Conservation (phyloP, 345 rosid genomes). For the Stellera chamaejasme region DNA sequence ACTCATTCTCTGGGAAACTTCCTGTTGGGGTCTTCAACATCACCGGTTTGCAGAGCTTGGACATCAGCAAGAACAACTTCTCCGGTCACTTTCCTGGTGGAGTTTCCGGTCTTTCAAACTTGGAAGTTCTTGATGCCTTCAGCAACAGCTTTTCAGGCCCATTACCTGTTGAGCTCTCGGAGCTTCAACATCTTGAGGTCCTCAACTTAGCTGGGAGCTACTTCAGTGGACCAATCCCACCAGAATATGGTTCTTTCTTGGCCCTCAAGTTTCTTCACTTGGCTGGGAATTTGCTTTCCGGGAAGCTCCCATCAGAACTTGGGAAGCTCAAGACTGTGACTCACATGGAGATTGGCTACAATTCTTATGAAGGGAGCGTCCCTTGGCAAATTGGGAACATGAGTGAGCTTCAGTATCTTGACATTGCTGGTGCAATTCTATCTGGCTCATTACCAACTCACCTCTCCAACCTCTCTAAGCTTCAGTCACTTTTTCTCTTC, state of each 20-base stretch:
- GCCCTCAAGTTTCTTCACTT: slow-evolving; percentile 71
- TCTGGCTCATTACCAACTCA: slow-evolving; percentile 64
- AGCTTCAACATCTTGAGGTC: slow-evolving; percentile 48
- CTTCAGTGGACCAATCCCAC: slow-evolving; percentile 77
- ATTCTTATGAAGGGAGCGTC: slow-evolving; percentile 61
- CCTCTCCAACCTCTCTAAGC: slow-evolving; percentile 75
- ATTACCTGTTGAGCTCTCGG: slow-evolving; percentile 47
- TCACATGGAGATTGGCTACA: slow-evolving; percentile 97
- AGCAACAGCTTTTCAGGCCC: slow-evolving; percentile 91
- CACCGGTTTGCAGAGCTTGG: slow-evolving; percentile 49
- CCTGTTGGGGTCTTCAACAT: slow-evolving; percentile 54
- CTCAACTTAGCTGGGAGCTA: slow-evolving; percentile 91
- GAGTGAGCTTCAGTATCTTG: slow-evolving; percentile 74
- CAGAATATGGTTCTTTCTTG: slow-evolving; percentile 58
- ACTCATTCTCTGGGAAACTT: slow-evolving; percentile 62
- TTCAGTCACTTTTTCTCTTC: slow-evolving; percentile 76
- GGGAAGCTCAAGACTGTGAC: slow-evolving; percentile 56
- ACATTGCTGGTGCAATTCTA: slow-evolving; percentile 79
- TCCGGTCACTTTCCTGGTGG: slow-evolving; percentile 57
- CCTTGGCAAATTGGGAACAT: slow-evolving; percentile 75
- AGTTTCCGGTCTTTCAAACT: slow-evolving; percentile 34
- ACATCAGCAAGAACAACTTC: slow-evolving; percentile 81
- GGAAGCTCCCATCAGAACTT: slow-evolving; percentile 56
- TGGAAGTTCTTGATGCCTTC: slow-evolving; percentile 61
- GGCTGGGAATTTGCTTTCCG: slow-evolving; percentile 68